These are phyloP conservation scores for Tubosaeta sp. DNA, from an alignment of 768 basidiomycete genomes.

Conservation along the genomic window DNA sequence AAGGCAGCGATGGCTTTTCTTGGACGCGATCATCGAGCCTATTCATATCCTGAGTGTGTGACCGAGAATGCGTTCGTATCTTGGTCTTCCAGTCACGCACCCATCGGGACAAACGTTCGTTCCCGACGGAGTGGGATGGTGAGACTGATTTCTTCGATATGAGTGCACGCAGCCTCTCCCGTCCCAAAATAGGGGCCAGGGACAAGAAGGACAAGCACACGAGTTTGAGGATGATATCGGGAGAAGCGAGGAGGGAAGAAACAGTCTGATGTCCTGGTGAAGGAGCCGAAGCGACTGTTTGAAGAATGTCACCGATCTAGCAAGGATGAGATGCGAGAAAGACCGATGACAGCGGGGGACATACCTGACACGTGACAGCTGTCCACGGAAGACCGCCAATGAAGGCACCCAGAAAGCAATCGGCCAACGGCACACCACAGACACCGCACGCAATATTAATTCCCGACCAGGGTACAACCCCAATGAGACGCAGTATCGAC, in stretches of 20 bases:
- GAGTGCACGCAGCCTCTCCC: slow-evolving; percentile 58
- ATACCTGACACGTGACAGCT: slow-evolving; percentile 84
- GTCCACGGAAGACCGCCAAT: slow-evolving; percentile 88
- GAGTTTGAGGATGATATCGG: slow-evolving; percentile 79
- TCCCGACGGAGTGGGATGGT: slow-evolving; percentile 18
- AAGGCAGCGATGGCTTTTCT: slow-evolving; percentile 44
- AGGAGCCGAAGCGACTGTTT: slow-evolving; percentile 72
- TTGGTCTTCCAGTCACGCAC: slow-evolving; percentile 65
- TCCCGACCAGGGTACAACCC: slow-evolving; percentile 94
- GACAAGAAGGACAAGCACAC: slow-evolving; percentile 79
- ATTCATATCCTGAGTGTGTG: slow-evolving; percentile 44
- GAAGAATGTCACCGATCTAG: slow-evolving; percentile 83
- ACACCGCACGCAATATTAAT: slow-evolving; percentile 97
- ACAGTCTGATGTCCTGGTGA: slow-evolving; percentile 72
- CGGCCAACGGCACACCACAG: slow-evolving; percentile 69
- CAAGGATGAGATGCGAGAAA: slow-evolving; percentile 11
- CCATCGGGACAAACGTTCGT: slow-evolving; percentile 47
- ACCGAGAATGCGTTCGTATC: slow-evolving; percentile 51
- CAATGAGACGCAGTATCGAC: slow-evolving; percentile 83
- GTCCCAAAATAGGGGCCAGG: slow-evolving; percentile 80
- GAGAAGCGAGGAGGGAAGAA: slow-evolving; percentile 80
- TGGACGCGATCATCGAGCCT: slow-evolving; percentile 49
- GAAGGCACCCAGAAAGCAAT: slow-evolving; percentile 78
- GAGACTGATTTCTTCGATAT: slow-evolving; percentile 36
- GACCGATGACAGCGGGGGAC: slow-evolving; percentile 22